Evolutionary conservation across 2,329 filamentous ascomycete species (phyloP).

Genomic region (Colletotrichum eremochloae): DNA sequence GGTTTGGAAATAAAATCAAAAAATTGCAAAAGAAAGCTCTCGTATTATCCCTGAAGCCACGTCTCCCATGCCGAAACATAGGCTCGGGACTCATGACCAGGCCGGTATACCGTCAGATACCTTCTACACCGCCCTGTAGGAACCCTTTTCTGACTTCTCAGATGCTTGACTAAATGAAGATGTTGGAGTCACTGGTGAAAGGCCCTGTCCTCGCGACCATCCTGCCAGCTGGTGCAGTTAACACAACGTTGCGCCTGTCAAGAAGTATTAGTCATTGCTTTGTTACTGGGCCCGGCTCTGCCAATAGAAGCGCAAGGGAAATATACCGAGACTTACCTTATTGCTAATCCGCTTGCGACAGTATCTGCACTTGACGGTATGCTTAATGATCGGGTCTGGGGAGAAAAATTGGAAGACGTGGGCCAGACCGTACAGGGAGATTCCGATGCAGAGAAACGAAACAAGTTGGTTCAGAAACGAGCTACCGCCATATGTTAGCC

Average conservation of each 20-base stretch:
- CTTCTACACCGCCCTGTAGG: not conserved
- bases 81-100: not conserved
- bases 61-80: not conserved
- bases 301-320: not conserved
- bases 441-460: conserved; percentile 74
- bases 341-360: conserved; percentile 74
- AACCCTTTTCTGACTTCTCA: not conserved
- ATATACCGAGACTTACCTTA: conserved; percentile 61
- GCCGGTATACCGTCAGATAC: not conserved
- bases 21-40: not conserved
- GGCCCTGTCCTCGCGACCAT: conserved; percentile 60
- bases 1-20: not conserved
- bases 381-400: conserved; percentile 78
- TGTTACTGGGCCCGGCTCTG: not conserved
- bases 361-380: conserved; percentile 76
- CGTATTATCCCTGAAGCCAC: not conserved
- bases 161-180: not conserved
- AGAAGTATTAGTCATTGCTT: not conserved
- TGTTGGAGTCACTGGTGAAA: conserved; percentile 6
- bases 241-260: conserved; percentile 59
- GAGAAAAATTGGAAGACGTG: conserved; percentile 71
- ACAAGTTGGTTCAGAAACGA: conserved; percentile 74
- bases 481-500: conserved; percentile 50
- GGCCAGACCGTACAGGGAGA: conserved; percentile 75
- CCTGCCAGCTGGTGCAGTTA: conserved; percentile 66